phyloP scores from a whole-genome alignment of 768 basidiomycete genomes.

The Phanerodontia chrysosporium region DNA sequence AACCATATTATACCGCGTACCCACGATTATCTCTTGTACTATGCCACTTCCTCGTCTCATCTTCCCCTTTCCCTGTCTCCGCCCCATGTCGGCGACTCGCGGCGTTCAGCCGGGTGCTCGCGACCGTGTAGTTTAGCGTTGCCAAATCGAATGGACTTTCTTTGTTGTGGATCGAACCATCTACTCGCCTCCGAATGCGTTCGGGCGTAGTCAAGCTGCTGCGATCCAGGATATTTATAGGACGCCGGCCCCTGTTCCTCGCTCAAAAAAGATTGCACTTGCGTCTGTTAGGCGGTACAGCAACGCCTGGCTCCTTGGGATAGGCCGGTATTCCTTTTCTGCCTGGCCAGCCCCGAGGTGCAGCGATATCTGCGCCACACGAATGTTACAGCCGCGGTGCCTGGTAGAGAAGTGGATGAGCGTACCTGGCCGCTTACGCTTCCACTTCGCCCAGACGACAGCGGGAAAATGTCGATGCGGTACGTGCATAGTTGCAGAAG shows the following conservation, averaged over 20 bases:
- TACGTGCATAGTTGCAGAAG: slow-evolving; percentile 62
- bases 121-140: slow-evolving; percentile 1
- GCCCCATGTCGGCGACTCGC: not conserved
- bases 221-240: slow-evolving; percentile 31
- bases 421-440: slow-evolving; percentile 73
- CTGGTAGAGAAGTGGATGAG: not conserved
- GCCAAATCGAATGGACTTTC: not conserved
- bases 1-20: not conserved
- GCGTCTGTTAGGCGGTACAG: slow-evolving; percentile 71
- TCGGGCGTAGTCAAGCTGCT: not conserved
- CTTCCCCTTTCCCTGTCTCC: not conserved
- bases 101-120: not conserved
- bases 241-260: slow-evolving; percentile 65
- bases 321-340: slow-evolving; percentile 32
- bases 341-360: slow-evolving; percentile 47
- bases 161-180: not conserved
- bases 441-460: slow-evolving; percentile 74
- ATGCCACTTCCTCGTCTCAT: no score
- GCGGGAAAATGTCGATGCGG: slow-evolving; percentile 67
- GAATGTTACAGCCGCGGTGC: not conserved
- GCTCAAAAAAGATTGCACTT: slow-evolving; percentile 64
- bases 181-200: not conserved
- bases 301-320: slow-evolving; percentile 52
- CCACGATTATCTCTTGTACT: not conserved
- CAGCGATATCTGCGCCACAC: slow-evolving; percentile 50